These are phyloP conservation scores for Anaeromyces robustus DNA, from an alignment of 192 early-diverging fungal species.

Conservation along the genomic window DNA sequence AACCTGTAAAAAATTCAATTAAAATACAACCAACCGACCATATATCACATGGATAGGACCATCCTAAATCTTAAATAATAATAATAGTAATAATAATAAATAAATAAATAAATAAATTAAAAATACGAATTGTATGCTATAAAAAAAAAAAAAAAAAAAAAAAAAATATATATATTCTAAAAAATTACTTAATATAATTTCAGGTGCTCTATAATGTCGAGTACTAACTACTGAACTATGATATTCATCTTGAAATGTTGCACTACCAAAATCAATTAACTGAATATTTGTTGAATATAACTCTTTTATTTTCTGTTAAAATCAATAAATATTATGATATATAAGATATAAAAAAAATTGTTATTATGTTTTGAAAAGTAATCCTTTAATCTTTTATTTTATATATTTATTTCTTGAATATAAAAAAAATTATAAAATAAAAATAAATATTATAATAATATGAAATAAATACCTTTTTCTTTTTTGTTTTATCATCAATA, in stretches of 20 bases:
- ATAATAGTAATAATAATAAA: too few species aligned
- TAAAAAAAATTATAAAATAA: too few species aligned
- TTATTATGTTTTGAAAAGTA: too few species aligned
- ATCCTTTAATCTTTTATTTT: too few species aligned
- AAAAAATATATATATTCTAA: too few species aligned
- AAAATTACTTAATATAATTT: constrained; percentile 67
- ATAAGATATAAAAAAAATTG: too few species aligned
- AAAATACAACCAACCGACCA: constrained; percentile 97
- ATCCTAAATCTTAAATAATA: constrained; percentile 31
- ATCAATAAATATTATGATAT: too few species aligned
- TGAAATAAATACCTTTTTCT: background rate
- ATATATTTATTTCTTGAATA: too few species aligned
- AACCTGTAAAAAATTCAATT: constrained; percentile 85
- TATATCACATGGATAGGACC: constrained; percentile 95
- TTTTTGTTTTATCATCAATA: background rate
- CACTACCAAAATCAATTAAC: constrained; percentile 92
- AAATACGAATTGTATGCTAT: too few species aligned
- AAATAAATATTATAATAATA: too few species aligned
- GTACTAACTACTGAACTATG: constrained; percentile 85
- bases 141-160: too few species aligned
- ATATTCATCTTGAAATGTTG: constrained; percentile 84
- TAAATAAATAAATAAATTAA: too few species aligned
- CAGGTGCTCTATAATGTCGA: constrained; percentile 90
- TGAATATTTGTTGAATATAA: constrained; percentile 59
- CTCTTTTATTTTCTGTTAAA: constrained; percentile 27